Conservation (phyloP, 768 basidiomycete genomes). For the Lentinula guzmanii region DNA sequence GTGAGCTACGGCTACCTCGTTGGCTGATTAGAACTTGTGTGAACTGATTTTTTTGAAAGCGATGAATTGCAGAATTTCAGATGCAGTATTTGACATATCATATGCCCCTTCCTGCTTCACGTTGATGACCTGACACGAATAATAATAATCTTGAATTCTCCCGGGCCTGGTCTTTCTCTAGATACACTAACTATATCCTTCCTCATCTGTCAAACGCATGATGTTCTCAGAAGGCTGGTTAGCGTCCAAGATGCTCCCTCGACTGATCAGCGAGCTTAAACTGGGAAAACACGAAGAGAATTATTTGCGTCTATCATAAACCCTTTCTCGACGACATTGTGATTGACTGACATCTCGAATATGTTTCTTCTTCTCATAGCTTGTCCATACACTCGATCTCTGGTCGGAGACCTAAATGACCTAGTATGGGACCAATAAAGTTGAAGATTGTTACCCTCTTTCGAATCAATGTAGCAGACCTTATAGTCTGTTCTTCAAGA, state of each 20-base stretch:
- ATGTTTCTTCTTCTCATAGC: not conserved
- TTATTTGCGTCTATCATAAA: not conserved
- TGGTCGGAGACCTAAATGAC: not conserved
- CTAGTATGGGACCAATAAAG: not conserved
- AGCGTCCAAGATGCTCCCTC: not conserved
- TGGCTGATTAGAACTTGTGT: too few relatives aligned
- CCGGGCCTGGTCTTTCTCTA: not conserved
- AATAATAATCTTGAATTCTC: not conserved
- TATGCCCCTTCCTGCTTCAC: not conserved
- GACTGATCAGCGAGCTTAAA: not conserved
- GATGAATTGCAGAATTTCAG: not conserved
- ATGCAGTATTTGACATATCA: not conserved
- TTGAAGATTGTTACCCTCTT: not conserved
- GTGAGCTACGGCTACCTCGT: too few relatives aligned
- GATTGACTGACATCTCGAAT: not conserved
- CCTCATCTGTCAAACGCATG: not conserved
- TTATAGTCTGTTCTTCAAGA: not conserved
- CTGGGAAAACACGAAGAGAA: not conserved
- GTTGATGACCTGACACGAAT: not conserved
- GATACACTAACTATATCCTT: not conserved
- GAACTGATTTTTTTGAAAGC: not conserved
- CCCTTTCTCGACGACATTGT: not conserved
- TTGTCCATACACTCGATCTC: not conserved
- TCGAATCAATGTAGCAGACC: not conserved
- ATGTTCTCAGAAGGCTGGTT: not conserved